Base-by-base conservation (phyloP, 83 land plant genomes). In the Picea abies region DNA sequence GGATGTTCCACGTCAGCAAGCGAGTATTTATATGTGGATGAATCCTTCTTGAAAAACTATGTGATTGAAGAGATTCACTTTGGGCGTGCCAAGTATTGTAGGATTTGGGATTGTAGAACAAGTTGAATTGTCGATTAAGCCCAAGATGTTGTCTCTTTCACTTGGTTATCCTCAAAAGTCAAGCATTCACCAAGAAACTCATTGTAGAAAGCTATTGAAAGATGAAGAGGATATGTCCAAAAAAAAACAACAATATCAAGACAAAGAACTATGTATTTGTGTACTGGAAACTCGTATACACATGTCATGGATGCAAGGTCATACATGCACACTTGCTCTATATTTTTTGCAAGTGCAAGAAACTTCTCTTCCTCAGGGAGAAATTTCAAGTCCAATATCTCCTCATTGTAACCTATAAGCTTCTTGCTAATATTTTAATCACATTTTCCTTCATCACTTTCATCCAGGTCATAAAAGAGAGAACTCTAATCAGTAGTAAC, bases 281-380 rank as follows among this genome's bases (percentile, higher is more conserved):
- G 99, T 1, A 98, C 99, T 32, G 84, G 87, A 82, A 97, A 75
- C 80, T 93, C 94, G 84, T 94, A 91, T 7, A 85, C 84, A 76
- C 98, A 97, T 83, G 98, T 86, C 95, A 91, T 92, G 66, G 96
- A 79, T 19, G 88, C 79, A 76, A 96, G 83, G 64, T 97, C 94
- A 88, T 96, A 97, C 10, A 97, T 90, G 32, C 90, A 23, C 84
- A 95, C 99, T 94, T 96, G 99, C 82, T 96, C 99, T 32, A 90
- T 35, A 90, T 94, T 95, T 76, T 96, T 97, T 63, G 99, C 94
- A 52, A 97, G 94, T 78, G 98, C 99, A 83, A 97, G 91, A 84
- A 81, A 87, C 75, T 85, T 61, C 73, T 92, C 92, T 22, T 93
- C 97, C 0, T 88, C 93, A 32, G 92, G 93, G 66, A 97, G 80